Percentiles rank a stretch among this genome's conserved stretches.
Conservation (phyloP, 345 rosid species). For the Eucalyptus victrix region DNA sequence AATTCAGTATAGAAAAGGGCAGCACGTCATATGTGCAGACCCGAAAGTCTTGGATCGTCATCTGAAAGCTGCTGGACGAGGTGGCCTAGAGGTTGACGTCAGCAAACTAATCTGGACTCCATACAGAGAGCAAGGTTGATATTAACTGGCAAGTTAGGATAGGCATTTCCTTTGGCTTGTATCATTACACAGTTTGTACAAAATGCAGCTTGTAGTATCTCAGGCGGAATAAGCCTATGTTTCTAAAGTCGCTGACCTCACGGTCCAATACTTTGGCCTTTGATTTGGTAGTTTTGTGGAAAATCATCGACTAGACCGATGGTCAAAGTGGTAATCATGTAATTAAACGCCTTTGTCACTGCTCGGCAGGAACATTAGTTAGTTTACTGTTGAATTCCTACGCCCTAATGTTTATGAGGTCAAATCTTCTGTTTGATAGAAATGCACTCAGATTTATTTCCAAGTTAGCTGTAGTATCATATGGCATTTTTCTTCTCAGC, state of each 20-base stretch:
- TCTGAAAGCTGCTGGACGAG: slow-evolving; percentile 95
- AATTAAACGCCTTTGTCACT: neutral
- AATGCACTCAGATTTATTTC: neutral
- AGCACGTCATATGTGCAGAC: slow-evolving; percentile 96
- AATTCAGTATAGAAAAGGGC: slow-evolving; percentile 98
- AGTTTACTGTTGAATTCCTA: neutral
- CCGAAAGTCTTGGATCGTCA: slow-evolving; percentile 97
- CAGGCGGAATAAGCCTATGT: neutral
- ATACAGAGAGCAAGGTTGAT: slow-evolving; percentile 79
- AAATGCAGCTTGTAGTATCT: neutral
- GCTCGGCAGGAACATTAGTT: neutral
- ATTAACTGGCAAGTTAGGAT: neutral
- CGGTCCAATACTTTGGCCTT: neutral
- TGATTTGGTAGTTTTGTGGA: neutral
- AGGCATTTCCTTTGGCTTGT: neutral
- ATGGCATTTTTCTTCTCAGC: neutral
- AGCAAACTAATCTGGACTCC: slow-evolving; percentile 99
- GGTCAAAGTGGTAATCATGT: neutral
- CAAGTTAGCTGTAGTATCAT: neutral
- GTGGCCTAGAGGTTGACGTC: slow-evolving; percentile 95
- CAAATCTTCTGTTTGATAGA: neutral
- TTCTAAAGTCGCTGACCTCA: neutral
- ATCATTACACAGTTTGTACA: neutral
- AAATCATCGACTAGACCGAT: neutral
- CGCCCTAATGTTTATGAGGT: neutral